Percentiles rank a stretch among this genome's conserved stretches.
Evolutionary conservation across 2,329 filamentous ascomycete species (phyloP).

Genomic region (Rutstroemia sp.): DNA sequence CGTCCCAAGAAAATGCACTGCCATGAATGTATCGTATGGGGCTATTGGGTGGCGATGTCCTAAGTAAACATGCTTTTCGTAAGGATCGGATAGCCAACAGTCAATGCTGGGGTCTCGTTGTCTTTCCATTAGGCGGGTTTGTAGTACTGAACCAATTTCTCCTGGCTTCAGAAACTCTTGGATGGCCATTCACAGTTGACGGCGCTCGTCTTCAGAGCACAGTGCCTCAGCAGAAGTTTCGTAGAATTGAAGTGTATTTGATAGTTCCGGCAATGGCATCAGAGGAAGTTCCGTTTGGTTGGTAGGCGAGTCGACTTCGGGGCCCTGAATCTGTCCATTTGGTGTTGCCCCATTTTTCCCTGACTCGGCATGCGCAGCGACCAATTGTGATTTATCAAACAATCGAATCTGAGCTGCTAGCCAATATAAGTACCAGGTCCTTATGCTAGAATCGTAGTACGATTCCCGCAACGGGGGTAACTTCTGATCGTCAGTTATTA

Average conservation of each 20-base stretch:
- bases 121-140: not conserved
- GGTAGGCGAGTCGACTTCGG: too few relatives aligned
- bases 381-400: too few relatives aligned
- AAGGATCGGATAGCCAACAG: not conserved
- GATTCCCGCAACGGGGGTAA: too few relatives aligned
- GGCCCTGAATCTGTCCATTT: too few relatives aligned
- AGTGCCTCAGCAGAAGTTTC: not conserved
- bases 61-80: not conserved
- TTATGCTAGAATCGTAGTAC: too few relatives aligned
- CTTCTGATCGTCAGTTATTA: too few relatives aligned
- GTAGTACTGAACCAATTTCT: not conserved
- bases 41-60: not conserved
- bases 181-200: not conserved
- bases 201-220: not conserved
- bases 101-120: not conserved
- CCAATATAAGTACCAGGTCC: too few relatives aligned
- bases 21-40: not conserved
- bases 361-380: too few relatives aligned
- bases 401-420: too few relatives aligned
- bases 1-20: not conserved
- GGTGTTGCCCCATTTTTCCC: too few relatives aligned
- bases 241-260: not conserved
- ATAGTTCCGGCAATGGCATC: not conserved
- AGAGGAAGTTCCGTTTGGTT: too few relatives aligned
- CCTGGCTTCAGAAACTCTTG: not conserved